Evolutionary conservation across 306 rosid genomes (phyloP), one percentile per base, ranked within the genome.

Genomic region (Citrullus amarus): DNA sequence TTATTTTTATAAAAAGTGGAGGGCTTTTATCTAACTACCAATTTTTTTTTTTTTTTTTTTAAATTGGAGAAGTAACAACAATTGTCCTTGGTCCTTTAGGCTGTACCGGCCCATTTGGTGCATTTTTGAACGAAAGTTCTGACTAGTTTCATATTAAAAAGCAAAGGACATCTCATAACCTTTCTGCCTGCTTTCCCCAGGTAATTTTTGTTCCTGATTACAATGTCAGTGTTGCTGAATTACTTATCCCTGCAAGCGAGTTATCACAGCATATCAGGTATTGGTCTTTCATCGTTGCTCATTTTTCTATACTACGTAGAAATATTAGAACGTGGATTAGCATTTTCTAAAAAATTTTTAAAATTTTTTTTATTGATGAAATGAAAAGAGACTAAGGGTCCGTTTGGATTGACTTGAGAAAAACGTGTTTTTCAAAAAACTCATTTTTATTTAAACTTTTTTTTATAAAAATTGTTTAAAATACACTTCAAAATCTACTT

Each of bases 181-280:
- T 73, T 77, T n/a, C 15, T 30, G 77, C 78, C 77, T 79, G 16
- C 9, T 82, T 75, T 54, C 67, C 71, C 71, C 81, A 95, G 98
- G 98, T 95, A 80, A 77, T 95, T 82, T 92, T 95, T 72, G 93
- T 95, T 81, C 99, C 99, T 44, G 97, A 95, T 81, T 95, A 95
- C 88, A 92, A 95, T 78, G 99, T 95, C 76, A 95, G 97, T 82
- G 97, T 86, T 55, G 99, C 99, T 22, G 99, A 95, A 89, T 59
- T 86, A 83, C 90, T 95, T 76, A 95, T 95, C 79, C 99, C 99
- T 22, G 97, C 99, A 22, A 95, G 99, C 83, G 99, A 95, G 84
- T 85, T 95, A 75, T 95, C 99, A 62, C 99, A 95, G 79, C 99
- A 95, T 85, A 95, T 95, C 88, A 95, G 97, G 97, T 92, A 83